These are phyloP conservation scores for Tuber borchii DNA, from an alignment of 495 filamentous ascomycete genomes.

Conservation along the genomic window DNA sequence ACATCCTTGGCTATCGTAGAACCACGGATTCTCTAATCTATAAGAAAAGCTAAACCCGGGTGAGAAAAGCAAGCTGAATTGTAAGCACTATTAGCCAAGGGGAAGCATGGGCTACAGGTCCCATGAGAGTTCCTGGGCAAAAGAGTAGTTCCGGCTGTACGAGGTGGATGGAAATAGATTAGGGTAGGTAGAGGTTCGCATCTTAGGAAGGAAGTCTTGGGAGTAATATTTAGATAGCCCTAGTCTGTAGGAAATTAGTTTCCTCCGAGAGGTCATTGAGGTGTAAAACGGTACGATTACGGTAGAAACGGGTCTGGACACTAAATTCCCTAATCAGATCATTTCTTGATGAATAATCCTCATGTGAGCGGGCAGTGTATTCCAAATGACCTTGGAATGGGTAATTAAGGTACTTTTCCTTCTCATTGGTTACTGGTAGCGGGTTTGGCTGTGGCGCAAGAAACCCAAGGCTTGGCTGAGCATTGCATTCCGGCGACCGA, in stretches of 20 bases:
- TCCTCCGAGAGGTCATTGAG: background rate
- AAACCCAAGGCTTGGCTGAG: background rate
- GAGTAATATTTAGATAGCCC: background rate
- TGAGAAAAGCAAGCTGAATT: background rate
- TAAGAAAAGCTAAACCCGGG: background rate
- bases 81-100: background rate
- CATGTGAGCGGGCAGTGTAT: conserved; percentile 15
- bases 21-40: background rate
- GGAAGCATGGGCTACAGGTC: background rate
- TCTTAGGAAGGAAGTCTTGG: background rate
- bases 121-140: background rate
- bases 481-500: background rate
- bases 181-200: background rate
- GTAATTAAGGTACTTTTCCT: conserved; percentile 11
- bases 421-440: conserved; percentile 13
- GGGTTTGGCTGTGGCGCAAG: conserved; percentile 25
- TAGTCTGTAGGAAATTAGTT: background rate
- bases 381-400: background rate
- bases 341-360: background rate
- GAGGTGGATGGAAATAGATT: background rate
- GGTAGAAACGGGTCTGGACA: background rate
- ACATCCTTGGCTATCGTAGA: background rate
- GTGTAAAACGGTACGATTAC: background rate
- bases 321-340: background rate
- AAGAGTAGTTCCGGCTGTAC: background rate